These are phyloP conservation scores for Pseudocercospora macadamiae DNA, from an alignment of 2,329 filamentous ascomycete genomes.

Conservation along the genomic window DNA sequence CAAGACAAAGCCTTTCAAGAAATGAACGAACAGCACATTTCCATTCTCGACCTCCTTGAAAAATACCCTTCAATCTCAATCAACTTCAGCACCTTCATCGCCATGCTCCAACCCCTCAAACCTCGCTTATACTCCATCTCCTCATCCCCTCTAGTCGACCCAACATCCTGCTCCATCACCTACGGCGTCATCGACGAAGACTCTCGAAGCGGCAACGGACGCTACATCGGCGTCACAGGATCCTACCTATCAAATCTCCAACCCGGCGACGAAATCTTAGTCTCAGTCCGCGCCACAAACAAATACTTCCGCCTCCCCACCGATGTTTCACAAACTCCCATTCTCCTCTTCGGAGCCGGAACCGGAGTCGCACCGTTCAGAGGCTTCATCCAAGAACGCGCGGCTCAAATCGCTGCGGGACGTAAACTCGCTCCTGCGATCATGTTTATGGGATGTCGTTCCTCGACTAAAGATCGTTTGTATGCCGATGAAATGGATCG, in stretches of 20 bases:
- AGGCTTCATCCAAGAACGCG: conserved; percentile 90
- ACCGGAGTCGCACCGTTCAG: conserved; percentile 97
- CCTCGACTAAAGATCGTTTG: conserved; percentile 59
- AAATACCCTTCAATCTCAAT: conserved; percentile 56
- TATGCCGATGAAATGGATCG: conserved; percentile 61
- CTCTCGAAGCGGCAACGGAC: conserved; percentile 29
- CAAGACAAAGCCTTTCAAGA: not conserved
- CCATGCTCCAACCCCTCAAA: conserved; percentile 75
- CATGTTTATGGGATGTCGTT: conserved; percentile 66
- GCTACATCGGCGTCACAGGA: conserved; percentile 47
- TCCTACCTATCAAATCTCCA: conserved; percentile 45
- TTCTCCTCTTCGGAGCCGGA: conserved; percentile 54
- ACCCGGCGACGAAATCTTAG: not conserved
- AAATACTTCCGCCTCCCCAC: not conserved
- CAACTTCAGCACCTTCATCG: conserved; percentile 68
- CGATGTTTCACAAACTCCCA: not conserved
- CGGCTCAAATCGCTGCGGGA: conserved; percentile 50
- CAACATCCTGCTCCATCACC: conserved; percentile 55
- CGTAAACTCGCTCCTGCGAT: conserved; percentile 60
- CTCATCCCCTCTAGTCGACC: conserved; percentile 35
- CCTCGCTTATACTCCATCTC: conserved; percentile 38
- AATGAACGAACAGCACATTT: not conserved
- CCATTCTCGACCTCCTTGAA: not conserved
- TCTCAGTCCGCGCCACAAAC: not conserved
- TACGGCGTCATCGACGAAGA: conserved; percentile 57